Conservation (phyloP, 352 stramenopile species). For the Phytophthora meadii region DNA sequence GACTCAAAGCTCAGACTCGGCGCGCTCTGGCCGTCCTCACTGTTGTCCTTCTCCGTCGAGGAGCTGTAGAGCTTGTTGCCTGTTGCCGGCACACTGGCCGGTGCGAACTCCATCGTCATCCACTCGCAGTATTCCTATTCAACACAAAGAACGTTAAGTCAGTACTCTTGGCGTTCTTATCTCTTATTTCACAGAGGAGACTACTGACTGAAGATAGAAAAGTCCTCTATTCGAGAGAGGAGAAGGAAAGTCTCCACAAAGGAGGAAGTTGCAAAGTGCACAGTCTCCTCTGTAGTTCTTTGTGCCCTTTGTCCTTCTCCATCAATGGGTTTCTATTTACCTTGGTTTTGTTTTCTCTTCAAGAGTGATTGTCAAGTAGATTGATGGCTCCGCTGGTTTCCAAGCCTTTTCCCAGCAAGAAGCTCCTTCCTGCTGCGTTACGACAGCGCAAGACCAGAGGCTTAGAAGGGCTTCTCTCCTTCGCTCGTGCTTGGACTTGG, state of each 20-base stretch:
- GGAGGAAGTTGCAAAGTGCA: constrained; percentile 10
- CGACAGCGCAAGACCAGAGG: not conserved
- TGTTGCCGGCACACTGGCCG: constrained; percentile 9
- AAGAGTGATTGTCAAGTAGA: constrained; percentile 2
- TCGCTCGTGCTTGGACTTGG: not conserved
- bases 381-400: constrained; percentile 30
- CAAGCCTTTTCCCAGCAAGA: constrained; percentile 15
- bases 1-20: constrained; percentile 47
- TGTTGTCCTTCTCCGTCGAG: constrained; percentile 15
- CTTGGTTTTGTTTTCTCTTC: not conserved
- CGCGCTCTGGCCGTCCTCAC: constrained; percentile 7
- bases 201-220: not conserved
- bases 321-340: constrained; percentile 14
- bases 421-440: not conserved
- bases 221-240: not conserved
- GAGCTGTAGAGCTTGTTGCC: constrained; percentile 20
- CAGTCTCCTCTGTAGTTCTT: not conserved
- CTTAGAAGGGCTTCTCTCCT: not conserved
- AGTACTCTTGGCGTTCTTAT: not conserved
- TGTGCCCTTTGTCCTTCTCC: constrained; percentile 21
- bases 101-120: constrained; percentile 46
- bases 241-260: not conserved
- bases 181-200: not conserved
- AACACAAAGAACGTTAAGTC: not conserved
- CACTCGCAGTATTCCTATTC: not conserved